These are phyloP conservation scores for Hordeum vulgare DNA, from an alignment of 176 grass and related monocot genomes.

Conservation along the genomic window DNA sequence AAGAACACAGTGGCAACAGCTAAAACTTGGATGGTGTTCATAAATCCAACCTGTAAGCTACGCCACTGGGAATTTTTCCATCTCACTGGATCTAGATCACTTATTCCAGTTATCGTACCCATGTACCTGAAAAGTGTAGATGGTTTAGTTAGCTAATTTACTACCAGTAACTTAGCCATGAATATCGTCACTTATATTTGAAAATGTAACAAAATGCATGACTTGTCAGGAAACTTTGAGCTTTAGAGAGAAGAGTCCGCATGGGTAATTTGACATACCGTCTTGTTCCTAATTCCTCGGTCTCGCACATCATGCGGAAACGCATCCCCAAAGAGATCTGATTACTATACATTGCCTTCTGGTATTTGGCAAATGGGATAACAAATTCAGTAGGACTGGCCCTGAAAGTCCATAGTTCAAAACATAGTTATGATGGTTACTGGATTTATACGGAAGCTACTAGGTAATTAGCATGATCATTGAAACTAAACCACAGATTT, in stretches of 20 bases:
- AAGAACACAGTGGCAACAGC: not conserved
- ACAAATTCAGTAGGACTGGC: conserved; percentile 98
- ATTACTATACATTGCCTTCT: conserved; percentile 88
- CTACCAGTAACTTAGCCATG: not conserved
- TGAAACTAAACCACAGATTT: conserved; percentile 10
- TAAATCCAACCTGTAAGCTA: conserved; percentile 77
- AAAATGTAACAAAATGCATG: not conserved
- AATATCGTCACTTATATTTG: not conserved
- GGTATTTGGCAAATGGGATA: conserved; percentile 97
- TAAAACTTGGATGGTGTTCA: not conserved
- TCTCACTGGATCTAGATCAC: conserved; percentile 87
- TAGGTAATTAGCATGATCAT: not conserved
- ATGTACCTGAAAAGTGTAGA: conserved; percentile 67
- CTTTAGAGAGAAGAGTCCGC: not conserved
- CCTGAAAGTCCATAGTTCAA: conserved; percentile 47
- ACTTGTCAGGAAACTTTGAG: not conserved
- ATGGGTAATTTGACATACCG: conserved; percentile 34
- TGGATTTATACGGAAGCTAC: not conserved
- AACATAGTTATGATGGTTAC: not conserved
- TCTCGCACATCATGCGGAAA: conserved; percentile 98
- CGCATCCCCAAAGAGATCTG: conserved; percentile 95
- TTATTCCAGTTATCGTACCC: conserved; percentile 98
- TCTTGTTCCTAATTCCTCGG: conserved; percentile 86
- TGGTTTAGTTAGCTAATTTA: conserved; percentile 1
- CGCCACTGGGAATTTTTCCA: conserved; percentile 99